phyloP scores from a whole-genome alignment of 78 protist species.

The Kipferlia bialata region DNA sequence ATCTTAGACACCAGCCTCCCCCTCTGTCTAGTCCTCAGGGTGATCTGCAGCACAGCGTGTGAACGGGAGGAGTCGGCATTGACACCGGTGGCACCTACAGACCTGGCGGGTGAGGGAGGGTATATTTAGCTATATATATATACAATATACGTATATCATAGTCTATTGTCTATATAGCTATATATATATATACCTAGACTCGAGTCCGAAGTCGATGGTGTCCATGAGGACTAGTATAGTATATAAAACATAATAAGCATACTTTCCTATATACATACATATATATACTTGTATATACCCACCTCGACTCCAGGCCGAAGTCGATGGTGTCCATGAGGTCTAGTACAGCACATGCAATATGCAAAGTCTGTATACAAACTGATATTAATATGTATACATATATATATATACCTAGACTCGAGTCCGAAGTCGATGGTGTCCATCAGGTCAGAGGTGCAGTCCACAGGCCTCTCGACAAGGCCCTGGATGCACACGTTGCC shows the following conservation, averaged over 20 bases:
- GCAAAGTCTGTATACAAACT: no score
- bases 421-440: constrained; percentile 45
- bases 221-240: no score
- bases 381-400: no score
- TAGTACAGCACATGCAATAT: no score
- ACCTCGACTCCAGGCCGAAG: constrained; percentile 37
- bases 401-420: no score
- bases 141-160: no score
- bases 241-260: no score
- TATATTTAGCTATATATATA: no score
- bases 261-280: no score
- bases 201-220: constrained; percentile 46
- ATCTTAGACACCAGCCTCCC: constrained; percentile 7
- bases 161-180: no score
- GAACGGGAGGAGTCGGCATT: constrained; percentile 76
- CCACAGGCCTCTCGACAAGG: constrained; percentile 44
- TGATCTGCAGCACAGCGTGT: constrained; percentile 74
- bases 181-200: constrained; percentile 37
- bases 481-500: constrained; percentile 63
- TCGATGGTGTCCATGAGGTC: constrained; percentile 50
- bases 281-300: no score
- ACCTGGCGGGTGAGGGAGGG: no score
- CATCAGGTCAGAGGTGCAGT: constrained; percentile 39
- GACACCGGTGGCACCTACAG: constrained; percentile 68
- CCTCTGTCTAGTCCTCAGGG: constrained; percentile 14